These are phyloP conservation scores for Anaeramoeba flamelloides DNA, from an alignment of 78 protist genomes.

Conservation along the genomic window DNA sequence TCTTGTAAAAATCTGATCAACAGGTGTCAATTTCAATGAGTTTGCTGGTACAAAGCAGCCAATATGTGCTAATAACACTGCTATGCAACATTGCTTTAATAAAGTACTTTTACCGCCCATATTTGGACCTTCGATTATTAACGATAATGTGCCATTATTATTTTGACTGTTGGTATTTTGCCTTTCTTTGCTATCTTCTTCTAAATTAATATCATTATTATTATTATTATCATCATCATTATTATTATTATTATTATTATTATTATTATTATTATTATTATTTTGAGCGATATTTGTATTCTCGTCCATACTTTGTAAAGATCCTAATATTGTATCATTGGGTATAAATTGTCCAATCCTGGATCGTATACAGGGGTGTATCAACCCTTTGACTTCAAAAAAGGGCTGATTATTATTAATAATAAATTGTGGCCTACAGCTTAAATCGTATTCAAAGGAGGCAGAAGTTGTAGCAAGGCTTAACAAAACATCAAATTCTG, in stretches of 20 bases:
- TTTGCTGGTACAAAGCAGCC: constrained; percentile 84
- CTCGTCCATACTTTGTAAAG: too few relatives aligned
- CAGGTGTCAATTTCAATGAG: constrained; percentile 45
- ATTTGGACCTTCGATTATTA: background rate
- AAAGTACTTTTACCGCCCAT: constrained; percentile 56
- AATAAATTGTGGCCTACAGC: too few relatives aligned
- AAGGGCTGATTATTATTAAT: background rate
- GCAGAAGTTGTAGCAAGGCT: background rate
- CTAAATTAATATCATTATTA: too few relatives aligned
- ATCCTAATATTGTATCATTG: background rate
- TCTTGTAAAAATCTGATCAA: constrained; percentile 86
- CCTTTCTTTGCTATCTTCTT: background rate
- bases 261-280: too few relatives aligned
- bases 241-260: too few relatives aligned
- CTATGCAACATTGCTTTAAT: constrained; percentile 55
- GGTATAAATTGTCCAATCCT: background rate
- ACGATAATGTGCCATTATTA: too few relatives aligned
- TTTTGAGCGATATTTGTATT: too few relatives aligned
- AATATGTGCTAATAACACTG: constrained; percentile 82
- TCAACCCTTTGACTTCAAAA: background rate
- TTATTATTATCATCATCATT: too few relatives aligned
- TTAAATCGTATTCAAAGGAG: too few relatives aligned
- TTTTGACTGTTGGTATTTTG: too few relatives aligned
- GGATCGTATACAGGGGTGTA: background rate
- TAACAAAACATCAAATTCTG: background rate